Percentiles rank a stretch among this genome's conserved stretches.
Evolutionary conservation across 2,329 filamentous ascomycete species (phyloP).

Genomic region (Aspergillus ochraceus): DNA sequence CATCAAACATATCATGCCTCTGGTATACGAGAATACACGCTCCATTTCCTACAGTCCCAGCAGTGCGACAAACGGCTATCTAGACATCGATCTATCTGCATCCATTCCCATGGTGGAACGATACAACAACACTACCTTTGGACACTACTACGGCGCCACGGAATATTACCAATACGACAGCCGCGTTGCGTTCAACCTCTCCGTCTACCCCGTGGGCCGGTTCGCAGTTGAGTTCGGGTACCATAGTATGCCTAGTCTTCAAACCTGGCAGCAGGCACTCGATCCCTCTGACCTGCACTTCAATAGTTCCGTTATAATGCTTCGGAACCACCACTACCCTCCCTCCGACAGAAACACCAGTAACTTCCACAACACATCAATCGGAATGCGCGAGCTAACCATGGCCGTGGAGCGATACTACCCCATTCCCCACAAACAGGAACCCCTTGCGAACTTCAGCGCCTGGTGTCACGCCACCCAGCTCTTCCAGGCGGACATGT

Average conservation of each 20-base stretch:
- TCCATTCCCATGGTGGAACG: conserved; percentile 56
- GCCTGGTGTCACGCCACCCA: conserved; percentile 64
- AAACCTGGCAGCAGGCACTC: conserved; percentile 58
- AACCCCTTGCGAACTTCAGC: conserved; percentile 59
- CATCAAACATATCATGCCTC: conserved; percentile 54
- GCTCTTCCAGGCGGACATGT: conserved; percentile 65
- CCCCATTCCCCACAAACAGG: conserved; percentile 54
- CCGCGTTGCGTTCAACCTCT: conserved; percentile 54
- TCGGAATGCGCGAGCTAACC: conserved; percentile 58
- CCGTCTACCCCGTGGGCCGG: conserved; percentile 57
- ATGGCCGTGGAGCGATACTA: conserved; percentile 57
- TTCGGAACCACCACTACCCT: conserved; percentile 62
- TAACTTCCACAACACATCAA: conserved; percentile 40
- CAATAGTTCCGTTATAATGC: conserved; percentile 56
- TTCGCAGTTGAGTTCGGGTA: conserved; percentile 67
- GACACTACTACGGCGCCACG: conserved; percentile 60
- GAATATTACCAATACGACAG: conserved; percentile 62
- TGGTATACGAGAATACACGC: conserved; percentile 58
- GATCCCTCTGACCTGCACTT: conserved; percentile 54
- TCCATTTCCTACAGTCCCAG: conserved; percentile 63
- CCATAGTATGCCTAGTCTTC: conserved; percentile 62
- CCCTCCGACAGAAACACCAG: conserved; percentile 48
- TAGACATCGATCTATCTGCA: conserved; percentile 54
- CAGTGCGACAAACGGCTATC: conserved; percentile 61
- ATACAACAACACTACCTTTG: conserved; percentile 55